Evolutionary conservation across 2,329 filamentous ascomycete species (phyloP).

Genomic region (Harringtonia lauricola): DNA sequence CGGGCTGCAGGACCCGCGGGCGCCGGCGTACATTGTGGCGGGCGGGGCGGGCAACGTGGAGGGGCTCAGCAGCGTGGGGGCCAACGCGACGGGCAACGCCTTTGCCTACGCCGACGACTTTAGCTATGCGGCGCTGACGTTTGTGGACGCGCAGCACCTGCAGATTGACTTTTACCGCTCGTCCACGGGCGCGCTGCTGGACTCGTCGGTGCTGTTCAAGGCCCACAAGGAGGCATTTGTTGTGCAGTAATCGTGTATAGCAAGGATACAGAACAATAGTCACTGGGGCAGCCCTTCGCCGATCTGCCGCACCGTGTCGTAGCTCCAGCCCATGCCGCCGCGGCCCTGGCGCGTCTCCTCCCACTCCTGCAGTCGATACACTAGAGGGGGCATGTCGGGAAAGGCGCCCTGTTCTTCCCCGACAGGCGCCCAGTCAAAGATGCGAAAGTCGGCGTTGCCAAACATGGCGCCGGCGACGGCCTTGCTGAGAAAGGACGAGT

Average conservation of each 20-base stretch:
- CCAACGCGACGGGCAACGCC: constrained; percentile 28
- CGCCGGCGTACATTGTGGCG: constrained; percentile 43
- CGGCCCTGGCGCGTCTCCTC: constrained; percentile 32
- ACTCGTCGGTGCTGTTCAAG: constrained; percentile 37
- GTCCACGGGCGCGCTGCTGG: constrained; percentile 34
- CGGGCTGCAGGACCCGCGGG: constrained; percentile 25
- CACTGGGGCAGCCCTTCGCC: constrained; percentile 18
- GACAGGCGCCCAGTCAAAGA: constrained; percentile 42
- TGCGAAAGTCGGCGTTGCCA: constrained; percentile 53
- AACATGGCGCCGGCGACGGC: constrained; percentile 44
- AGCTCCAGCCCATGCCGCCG: constrained; percentile 40
- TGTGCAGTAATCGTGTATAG: constrained; percentile 16
- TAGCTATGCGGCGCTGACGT: constrained; percentile 36
- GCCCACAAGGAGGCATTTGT: constrained; percentile 33
- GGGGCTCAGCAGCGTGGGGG: constrained; percentile 31
- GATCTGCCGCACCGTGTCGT: constrained; percentile 20
- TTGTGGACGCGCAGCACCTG: constrained; percentile 32
- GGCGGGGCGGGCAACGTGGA: constrained; percentile 48
- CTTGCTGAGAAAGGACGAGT: constrained; percentile 51
- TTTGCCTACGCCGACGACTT: constrained; percentile 42
- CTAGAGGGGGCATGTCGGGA: constrained; percentile 9
- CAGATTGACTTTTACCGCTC: constrained; percentile 39
- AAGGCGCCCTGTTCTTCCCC: constrained; percentile 10
- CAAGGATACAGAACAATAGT: too few relatives aligned
- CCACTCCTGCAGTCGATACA: constrained; percentile 31